Evolutionary conservation across 1,284 basidiomycete species (phyloP), one percentile per base, ranked within the genome.

Genomic region (Marasmius sp.): DNA sequence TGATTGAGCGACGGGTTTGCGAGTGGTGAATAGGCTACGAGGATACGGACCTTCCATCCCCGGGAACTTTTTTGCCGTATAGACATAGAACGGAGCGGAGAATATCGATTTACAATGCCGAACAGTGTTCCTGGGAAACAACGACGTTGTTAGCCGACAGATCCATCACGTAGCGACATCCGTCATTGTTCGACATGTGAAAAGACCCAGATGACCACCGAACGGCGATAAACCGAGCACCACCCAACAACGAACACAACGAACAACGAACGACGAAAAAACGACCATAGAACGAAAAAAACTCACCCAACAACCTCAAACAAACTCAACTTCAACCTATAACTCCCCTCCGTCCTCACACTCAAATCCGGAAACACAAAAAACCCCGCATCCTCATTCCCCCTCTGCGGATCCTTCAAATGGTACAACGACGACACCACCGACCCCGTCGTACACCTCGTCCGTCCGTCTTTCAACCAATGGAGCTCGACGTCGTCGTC

Each of bases 351-450:
- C 12, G 94, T 94, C 61, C 95, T 81, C 10, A 95, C 93, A 61
- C 88, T 91, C 37, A 96, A 80, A 73, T 95, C 92, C 2, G 93
- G 92, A 69, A 94, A 94, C 18, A 96, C 93, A 69, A 95, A 95
- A 77, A 95, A 95, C 0, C 93, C 94, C 14, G 37, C 33, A 75
- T 78, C 79, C 70, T 86, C 82, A 64, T 89, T 89, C 63, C 84
- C 85, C 69, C 92, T 86, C 69, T 95, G 93, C 11, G 93, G 86
- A 71, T 98, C 97, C 73, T 95, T 96, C 62, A 98, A 82, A 70
- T 97, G 95, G 73, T 97, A 98, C n/a, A 98, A 79, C 6, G 91
- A 93, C 0, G 93, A 95, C 1, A 97, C 96, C 52, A 94, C 92
- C 2, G 87, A 92, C 51, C 95, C 94, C 0, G 92, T 94, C 1